These are phyloP conservation scores for Beauveria caledonica DNA, from an alignment of 2,329 filamentous ascomycete genomes.

Conservation along the genomic window DNA sequence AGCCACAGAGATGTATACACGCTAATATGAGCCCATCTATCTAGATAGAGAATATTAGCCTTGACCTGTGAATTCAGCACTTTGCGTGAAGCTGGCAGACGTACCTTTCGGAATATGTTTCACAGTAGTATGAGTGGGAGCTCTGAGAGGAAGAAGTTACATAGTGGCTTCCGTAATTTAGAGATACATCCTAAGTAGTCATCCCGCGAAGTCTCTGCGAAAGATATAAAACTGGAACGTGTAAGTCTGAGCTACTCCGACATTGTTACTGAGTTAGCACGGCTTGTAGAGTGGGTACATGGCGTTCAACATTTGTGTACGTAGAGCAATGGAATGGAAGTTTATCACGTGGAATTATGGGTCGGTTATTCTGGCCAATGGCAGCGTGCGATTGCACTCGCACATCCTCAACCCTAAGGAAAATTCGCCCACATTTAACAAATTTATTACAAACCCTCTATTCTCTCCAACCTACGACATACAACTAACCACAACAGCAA, in stretches of 20 bases:
- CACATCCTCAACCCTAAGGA: constrained; percentile 19
- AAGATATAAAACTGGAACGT: not conserved
- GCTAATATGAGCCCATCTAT: no score
- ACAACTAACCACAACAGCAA: constrained; percentile 18
- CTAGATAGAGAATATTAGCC: not conserved
- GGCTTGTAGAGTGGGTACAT: not conserved
- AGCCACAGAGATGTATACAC: not conserved
- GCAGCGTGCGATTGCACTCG: not conserved
- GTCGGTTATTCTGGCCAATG: not conserved
- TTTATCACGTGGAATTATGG: constrained; percentile 14
- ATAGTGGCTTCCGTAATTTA: not conserved
- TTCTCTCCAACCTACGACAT: constrained; percentile 15
- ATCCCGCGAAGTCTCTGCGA: not conserved
- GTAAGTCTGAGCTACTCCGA: constrained; percentile 1
- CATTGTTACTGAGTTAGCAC: not conserved
- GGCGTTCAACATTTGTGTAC: not conserved
- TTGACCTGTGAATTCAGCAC: not conserved
- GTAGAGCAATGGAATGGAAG: not conserved
- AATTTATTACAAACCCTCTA: not conserved
- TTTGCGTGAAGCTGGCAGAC: not conserved
- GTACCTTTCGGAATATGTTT: not conserved
- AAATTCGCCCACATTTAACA: constrained; percentile 18
- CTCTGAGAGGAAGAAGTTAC: not conserved
- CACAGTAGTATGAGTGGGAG: not conserved
- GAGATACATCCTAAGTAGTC: not conserved